Evolutionary conservation across 2,329 filamentous ascomycete species (phyloP).

Genomic region (Fusarium sulawesiense): DNA sequence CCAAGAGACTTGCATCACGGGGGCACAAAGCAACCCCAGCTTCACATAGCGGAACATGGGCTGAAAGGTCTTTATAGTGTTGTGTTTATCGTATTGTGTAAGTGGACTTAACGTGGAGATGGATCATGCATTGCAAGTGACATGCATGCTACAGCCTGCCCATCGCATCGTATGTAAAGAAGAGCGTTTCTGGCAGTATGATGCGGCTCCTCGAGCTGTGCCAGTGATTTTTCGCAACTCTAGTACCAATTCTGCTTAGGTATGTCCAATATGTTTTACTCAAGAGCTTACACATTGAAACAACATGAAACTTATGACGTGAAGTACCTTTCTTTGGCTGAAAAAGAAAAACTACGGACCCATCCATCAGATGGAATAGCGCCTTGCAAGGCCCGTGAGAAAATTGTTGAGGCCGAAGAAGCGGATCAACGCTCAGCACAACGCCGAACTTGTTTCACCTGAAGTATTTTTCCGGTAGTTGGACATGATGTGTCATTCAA

Average conservation of each 20-base stretch:
- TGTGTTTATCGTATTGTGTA: slow-evolving; percentile 41
- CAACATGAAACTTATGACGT: background rate
- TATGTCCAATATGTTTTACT: slow-evolving; percentile 5
- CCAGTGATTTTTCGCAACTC: slow-evolving; percentile 30
- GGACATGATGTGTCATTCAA: background rate
- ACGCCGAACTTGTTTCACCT: slow-evolving; percentile 43
- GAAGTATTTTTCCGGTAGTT: slow-evolving; percentile 47
- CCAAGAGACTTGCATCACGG: slow-evolving; percentile 30
- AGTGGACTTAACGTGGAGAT: background rate
- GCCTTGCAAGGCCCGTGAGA: slow-evolving; percentile 18
- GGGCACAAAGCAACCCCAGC: slow-evolving; percentile 1
- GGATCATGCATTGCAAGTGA: slow-evolving; percentile 50
- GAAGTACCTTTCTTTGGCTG: background rate
- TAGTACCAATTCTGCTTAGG: slow-evolving; percentile 23
- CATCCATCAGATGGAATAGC: background rate
- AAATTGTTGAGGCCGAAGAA: slow-evolving; percentile 40
- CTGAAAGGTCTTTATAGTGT: background rate
- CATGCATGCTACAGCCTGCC: slow-evolving; percentile 48
- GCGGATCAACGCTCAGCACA: slow-evolving; percentile 10
- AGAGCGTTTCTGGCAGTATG: slow-evolving; percentile 13
- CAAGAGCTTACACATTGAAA: slow-evolving; percentile 33
- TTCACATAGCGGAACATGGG: slow-evolving; percentile 46
- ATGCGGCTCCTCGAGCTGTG: slow-evolving; percentile 44
- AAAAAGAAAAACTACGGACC: background rate
- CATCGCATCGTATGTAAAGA: slow-evolving; percentile 42